These are phyloP conservation scores for Eutrema heterophyllum DNA, from an alignment of 345 rosid species.

Conservation along the genomic window DNA sequence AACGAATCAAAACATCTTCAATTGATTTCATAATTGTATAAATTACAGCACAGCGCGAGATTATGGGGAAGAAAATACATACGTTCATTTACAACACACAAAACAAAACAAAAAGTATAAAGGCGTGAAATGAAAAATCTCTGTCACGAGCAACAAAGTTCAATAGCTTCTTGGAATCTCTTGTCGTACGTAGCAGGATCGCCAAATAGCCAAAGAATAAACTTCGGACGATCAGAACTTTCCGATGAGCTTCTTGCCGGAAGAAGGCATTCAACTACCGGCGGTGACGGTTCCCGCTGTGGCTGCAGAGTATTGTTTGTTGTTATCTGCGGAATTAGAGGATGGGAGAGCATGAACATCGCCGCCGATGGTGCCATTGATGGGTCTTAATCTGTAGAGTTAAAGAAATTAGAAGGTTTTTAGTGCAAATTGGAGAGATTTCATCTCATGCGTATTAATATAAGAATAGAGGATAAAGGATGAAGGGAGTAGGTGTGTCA, in stretches of 20 bases:
- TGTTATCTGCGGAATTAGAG: neutral
- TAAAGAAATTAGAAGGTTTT: neutral
- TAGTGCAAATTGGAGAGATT: neutral
- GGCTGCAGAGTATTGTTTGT: constrained; percentile 1
- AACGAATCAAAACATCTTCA: neutral
- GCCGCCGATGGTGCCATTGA: constrained; percentile 14
- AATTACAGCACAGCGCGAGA: neutral
- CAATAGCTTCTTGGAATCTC: constrained; percentile 25
- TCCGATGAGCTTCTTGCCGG: constrained; percentile 2
- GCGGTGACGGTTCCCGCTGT: neutral
- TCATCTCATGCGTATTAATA: neutral
- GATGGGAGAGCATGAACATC: constrained; percentile 15
- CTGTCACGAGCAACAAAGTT: constrained; percentile 20
- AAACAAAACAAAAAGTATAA: no score
- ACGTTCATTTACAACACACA: neutral
- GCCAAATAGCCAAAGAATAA: constrained; percentile 25
- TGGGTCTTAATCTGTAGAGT: neutral
- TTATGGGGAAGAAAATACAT: neutral
- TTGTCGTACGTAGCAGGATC: constrained; percentile 20
- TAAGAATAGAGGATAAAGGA: constrained; percentile 11
- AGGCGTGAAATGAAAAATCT: neutral
- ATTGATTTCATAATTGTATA: neutral
- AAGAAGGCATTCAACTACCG: neutral
- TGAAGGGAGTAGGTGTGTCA: constrained; percentile 4
- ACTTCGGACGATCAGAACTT: constrained; percentile 4